Evolutionary conservation across 495 filamentous ascomycete species (phyloP), one percentile per base, ranked within the genome.

Genomic region (Cladorrhinum samala): DNA sequence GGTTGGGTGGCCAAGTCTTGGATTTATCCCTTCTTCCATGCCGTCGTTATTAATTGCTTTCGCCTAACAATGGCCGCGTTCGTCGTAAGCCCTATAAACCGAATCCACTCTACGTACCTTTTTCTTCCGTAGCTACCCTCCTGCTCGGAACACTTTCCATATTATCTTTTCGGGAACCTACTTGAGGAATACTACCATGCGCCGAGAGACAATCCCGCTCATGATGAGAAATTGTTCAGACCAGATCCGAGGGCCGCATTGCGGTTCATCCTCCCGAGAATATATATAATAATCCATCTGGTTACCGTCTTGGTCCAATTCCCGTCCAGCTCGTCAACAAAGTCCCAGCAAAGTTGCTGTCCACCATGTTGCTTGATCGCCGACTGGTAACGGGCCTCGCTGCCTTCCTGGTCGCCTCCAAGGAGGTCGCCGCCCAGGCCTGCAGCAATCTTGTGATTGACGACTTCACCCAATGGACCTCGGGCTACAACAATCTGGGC

Each of bases 401-500:
- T 39, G 56, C 53, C 43, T 60, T 68, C 7, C 52, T 52, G 54
- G 45, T 56, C 23, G 60, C 58, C 54, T 21, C 58, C 37, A 38
- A 46, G 25, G n/a, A n/a, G n/a, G 62, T 47, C 47, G 50, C 27
- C 9, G 66, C 66, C 23, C 67, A 65, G n/a, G 71, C 70, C 20
- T 83, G 80, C 64, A 71, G 64, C 21, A 72, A 78, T 54, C 63
- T 83, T 8, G 37, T 79, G n/a, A 67, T 84, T 53, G 81, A 84
- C 59, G 68, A 84, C 65, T 84, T 80, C 61, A 61, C 75, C 13
- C 71, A 72, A 33, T 84, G 73, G 69, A 67, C 71, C 5, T 64
- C 44, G 24, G 74, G 80, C 54, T 62, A 63, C 39, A 84, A 83
- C 55, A 70, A 65, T 42, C 59, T 81, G 30, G 61, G 66, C 23